Conservation (phyloP, 1,139 yeast genomes). For the Candida neerlandica region DNA sequence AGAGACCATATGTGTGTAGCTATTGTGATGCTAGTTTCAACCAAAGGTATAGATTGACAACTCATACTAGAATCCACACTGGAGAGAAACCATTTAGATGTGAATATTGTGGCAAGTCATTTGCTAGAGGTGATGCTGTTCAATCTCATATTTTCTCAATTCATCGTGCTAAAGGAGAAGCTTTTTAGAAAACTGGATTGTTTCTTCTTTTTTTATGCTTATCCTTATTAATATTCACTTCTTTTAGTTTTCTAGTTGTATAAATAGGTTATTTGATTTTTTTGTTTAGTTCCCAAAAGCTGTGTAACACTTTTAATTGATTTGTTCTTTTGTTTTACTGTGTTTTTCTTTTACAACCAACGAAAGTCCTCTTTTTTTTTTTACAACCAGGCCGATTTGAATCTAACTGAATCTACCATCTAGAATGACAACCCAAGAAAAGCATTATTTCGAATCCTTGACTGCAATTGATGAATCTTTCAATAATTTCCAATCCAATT, state of each 20-base stretch:
- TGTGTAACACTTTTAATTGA: too few species aligned
- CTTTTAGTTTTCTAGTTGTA: too few species aligned
- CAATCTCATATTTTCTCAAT: slow-evolving; percentile 26
- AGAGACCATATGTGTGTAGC: slow-evolving; percentile 26
- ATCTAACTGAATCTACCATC: not conserved
- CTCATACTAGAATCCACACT: slow-evolving; percentile 29
- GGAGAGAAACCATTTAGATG: slow-evolving; percentile 32
- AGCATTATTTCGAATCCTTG: not conserved
- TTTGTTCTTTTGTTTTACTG: too few species aligned
- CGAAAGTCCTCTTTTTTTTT: too few species aligned
- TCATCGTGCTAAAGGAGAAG: slow-evolving; percentile 19
- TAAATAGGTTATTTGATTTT: too few species aligned
- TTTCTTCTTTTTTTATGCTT: not conserved
- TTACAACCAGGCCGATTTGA: too few species aligned
- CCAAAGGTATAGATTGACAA: slow-evolving; percentile 29
- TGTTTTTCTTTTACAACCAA: too few species aligned
- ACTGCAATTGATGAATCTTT: not conserved
- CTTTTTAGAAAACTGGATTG: slow-evolving; percentile 8
- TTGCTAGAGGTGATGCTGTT: slow-evolving; percentile 33
- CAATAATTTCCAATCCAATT: not conserved
- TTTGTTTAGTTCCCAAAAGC: too few species aligned
- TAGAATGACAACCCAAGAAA: not conserved
- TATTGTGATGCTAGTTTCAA: slow-evolving; percentile 26
- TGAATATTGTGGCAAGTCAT: slow-evolving; percentile 25
- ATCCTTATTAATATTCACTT: not conserved